These are phyloP conservation scores for Vickermania spadyakhi DNA, from an alignment of 208 protist genomes.

Conservation along the genomic window DNA sequence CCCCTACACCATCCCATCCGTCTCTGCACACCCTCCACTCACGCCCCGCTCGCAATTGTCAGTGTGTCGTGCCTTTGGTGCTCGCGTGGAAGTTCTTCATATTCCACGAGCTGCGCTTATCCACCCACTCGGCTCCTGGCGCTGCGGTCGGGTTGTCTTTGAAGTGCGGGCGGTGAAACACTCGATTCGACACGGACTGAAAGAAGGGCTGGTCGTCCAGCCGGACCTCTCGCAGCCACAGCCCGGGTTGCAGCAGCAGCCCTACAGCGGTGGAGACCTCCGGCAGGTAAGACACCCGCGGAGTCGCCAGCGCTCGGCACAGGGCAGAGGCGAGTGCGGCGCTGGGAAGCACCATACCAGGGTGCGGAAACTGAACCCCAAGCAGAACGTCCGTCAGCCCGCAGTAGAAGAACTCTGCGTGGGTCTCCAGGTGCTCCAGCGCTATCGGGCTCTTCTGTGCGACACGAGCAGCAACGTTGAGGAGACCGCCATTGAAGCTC, in stretches of 20 bases:
- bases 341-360: slow-evolving; percentile 43
- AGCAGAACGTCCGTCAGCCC: slow-evolving; percentile 76
- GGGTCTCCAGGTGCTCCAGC: slow-evolving; percentile 57
- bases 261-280: slow-evolving; percentile 48
- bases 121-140: slow-evolving; percentile 8
- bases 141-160: slow-evolving; percentile 57
- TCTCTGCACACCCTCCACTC: no score
- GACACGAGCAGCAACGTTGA: slow-evolving; percentile 76
- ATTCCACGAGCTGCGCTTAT: no score
- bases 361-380: slow-evolving; percentile 53
- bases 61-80: no score
- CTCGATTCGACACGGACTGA: slow-evolving; percentile 19
- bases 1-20: no score
- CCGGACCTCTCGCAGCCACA: slow-evolving; percentile 39
- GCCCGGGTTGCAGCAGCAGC: slow-evolving; percentile 42
- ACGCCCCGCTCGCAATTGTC: no score
- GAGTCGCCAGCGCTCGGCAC: slow-evolving; percentile 49
- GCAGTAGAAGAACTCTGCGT: slow-evolving; percentile 70
- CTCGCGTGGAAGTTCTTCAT: no score
- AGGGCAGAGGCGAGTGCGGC: slow-evolving; percentile 48
- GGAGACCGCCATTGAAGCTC: slow-evolving; percentile 58
- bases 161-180: slow-evolving; percentile 53
- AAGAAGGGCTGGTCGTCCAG: slow-evolving; percentile 10
- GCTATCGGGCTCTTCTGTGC: slow-evolving; percentile 45
- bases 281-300: slow-evolving; percentile 57